These are phyloP conservation scores for Coniochaeta sp. DNA, from an alignment of 2,329 filamentous ascomycete genomes.

Conservation along the genomic window DNA sequence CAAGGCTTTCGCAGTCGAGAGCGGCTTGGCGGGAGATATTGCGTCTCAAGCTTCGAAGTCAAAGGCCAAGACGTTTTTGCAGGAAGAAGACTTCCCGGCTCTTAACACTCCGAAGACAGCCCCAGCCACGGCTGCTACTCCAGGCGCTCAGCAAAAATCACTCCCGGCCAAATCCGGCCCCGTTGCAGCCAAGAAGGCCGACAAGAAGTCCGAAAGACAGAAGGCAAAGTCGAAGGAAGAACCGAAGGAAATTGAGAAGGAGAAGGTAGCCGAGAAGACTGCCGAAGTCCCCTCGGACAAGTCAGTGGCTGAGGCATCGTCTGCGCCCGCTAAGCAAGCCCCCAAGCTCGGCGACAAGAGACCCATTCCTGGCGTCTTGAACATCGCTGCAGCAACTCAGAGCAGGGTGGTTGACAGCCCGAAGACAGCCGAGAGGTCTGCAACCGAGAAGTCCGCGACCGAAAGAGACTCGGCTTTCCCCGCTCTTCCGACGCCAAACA, in stretches of 20 bases:
- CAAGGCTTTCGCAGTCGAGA: slow-evolving; percentile 37
- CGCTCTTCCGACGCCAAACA: slow-evolving; percentile 40
- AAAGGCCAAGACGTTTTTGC: slow-evolving; percentile 33
- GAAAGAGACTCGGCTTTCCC: slow-evolving; percentile 36
- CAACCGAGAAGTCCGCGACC: slow-evolving; percentile 7
- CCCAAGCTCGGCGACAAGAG: slow-evolving; percentile 22
- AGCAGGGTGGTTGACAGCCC: slow-evolving; percentile 22
- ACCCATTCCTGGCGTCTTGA: slow-evolving; percentile 32
- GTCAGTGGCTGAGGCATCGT: slow-evolving; percentile 2
- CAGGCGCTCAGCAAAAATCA: slow-evolving; percentile 25
- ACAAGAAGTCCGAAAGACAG: slow-evolving; percentile 20
- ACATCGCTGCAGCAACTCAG: slow-evolving; percentile 39
- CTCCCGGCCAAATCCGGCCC: slow-evolving; percentile 24
- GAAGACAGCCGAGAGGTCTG: slow-evolving; percentile 23
- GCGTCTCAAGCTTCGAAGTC: slow-evolving; percentile 24
- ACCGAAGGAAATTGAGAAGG: slow-evolving; percentile 2
- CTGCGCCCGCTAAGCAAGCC: background rate
- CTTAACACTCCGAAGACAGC: slow-evolving; percentile 37
- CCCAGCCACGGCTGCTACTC: slow-evolving; percentile 22
- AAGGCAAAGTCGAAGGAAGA: slow-evolving; percentile 8
- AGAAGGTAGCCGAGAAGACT: slow-evolving; percentile 6
- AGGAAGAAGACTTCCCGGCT: slow-evolving; percentile 58
- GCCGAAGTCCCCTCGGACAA: slow-evolving; percentile 9
- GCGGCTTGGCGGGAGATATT: slow-evolving; percentile 38
- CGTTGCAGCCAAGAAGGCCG: slow-evolving; percentile 23